A percentile compares a stretch with the other conserved stretches of the same genome.
Evolutionary conservation across 345 rosid species (phyloP).

Genomic region (Iberis pinnata): DNA sequence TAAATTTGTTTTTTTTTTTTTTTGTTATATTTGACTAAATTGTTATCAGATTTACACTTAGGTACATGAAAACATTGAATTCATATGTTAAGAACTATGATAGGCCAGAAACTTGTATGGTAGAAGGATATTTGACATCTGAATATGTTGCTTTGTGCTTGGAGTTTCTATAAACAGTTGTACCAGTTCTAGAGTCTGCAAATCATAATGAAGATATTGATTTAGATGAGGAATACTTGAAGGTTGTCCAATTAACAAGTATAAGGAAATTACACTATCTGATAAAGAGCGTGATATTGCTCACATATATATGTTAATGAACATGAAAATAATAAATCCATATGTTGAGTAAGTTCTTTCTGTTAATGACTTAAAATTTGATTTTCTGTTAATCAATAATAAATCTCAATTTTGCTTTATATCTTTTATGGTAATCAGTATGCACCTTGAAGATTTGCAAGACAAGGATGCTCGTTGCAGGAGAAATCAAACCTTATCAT

Average conservation of each 20-base stretch:
- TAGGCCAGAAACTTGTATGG: slow-evolving; percentile 6
- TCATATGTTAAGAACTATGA: background rate
- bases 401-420: too few relatives aligned
- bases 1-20: background rate
- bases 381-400: too few relatives aligned
- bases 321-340: background rate
- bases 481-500: background rate
- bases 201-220: slow-evolving; percentile 5
- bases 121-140: background rate
- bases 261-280: background rate
- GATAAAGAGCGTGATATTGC: slow-evolving; percentile 4
- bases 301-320: slow-evolving; percentile 1
- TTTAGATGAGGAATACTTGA: background rate
- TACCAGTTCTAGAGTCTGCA: background rate
- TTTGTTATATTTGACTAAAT: background rate
- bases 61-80: background rate
- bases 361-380: too few relatives aligned
- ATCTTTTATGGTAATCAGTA: too few relatives aligned
- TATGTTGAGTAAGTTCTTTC: background rate
- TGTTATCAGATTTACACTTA: background rate
- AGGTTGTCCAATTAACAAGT: background rate
- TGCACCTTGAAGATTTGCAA: background rate
- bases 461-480: background rate
- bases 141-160: background rate
- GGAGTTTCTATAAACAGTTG: background rate